Conservation (phyloP, 2,329 filamentous ascomycete genomes). For the Phoma sp. region DNA sequence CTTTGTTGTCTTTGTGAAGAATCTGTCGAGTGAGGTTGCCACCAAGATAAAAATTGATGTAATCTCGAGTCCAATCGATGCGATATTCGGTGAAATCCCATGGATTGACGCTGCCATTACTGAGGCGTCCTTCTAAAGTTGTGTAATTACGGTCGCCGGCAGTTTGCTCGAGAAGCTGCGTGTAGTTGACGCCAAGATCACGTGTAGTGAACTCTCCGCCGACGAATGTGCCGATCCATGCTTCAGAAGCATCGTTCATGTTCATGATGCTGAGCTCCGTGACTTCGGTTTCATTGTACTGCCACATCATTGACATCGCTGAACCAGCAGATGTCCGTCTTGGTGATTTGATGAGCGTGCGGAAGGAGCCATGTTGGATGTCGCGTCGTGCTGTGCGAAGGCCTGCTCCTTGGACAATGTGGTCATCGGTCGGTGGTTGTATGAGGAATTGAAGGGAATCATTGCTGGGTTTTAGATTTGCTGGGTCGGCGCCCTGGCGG, state of each 20-base stretch:
- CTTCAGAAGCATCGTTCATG: slow-evolving; percentile 47
- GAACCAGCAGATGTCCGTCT: slow-evolving; percentile 47
- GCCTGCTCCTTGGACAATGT: slow-evolving; percentile 55
- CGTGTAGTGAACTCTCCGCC: slow-evolving; percentile 49
- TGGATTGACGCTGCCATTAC: slow-evolving; percentile 45
- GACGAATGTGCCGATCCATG: slow-evolving; percentile 52
- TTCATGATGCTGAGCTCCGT: slow-evolving; percentile 57
- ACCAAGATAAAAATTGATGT: slow-evolving; percentile 54
- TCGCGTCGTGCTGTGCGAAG: slow-evolving; percentile 55
- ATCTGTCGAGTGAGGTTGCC: slow-evolving; percentile 46
- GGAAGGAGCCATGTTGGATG: slow-evolving; percentile 58
- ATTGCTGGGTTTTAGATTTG: slow-evolving; percentile 50
- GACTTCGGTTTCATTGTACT: slow-evolving; percentile 55
- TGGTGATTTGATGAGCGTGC: slow-evolving; percentile 53
- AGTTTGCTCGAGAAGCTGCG: slow-evolving; percentile 37
- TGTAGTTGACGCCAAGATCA: slow-evolving; percentile 52
- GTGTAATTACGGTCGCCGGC: slow-evolving; percentile 49
- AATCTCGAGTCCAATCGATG: slow-evolving; percentile 57
- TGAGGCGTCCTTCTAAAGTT: slow-evolving; percentile 37
- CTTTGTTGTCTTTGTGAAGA: slow-evolving; percentile 41
- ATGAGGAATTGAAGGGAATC: slow-evolving; percentile 48
- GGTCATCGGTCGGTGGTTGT: slow-evolving; percentile 42
- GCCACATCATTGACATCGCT: slow-evolving; percentile 56
- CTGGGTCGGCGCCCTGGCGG: slow-evolving; percentile 52
- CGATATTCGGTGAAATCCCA: slow-evolving; percentile 57